Base-by-base conservation (phyloP, 2,329 filamentous ascomycete species). In the Mariannaea sp. region DNA sequence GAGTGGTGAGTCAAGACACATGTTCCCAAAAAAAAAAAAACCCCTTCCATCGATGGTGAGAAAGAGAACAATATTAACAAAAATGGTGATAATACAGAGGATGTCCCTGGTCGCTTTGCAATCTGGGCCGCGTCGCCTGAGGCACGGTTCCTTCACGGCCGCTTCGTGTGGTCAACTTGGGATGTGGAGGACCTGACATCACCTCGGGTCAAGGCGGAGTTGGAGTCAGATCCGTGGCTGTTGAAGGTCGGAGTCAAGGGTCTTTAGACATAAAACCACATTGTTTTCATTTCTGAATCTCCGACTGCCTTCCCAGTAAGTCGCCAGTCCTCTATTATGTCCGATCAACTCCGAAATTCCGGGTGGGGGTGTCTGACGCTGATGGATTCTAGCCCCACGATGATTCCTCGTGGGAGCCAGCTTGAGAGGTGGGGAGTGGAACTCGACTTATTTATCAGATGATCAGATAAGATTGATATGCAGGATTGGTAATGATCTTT, bases 111-210 rank as follows among this genome's bases (percentile, higher is more conserved):
- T 4, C 57, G 70, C n/a, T 79, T 77, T 48, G 60, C 67, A 7
- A 68, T 78, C 1, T 80, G 77, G 77, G 64, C 74, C 8, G 66
- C 73, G 0, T 74, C 70, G 7, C 58, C 69, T 0, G 75, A 80
- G 54, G 76, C 78, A 0, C 49, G 54, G 1, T 80, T 81, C 42
- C 62, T 81, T 6, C 75, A 75, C 38, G 70, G 73, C 1, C 76
- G 76, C 22, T 76, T 76, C n/a, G 60, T 78, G 1, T 81, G 76
- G 74, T 69, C 71, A 6, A 77, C 77, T 17, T 81, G 77, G 78
- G 79, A 81, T 61, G 72, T 80, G 1, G 71, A 77, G n/a, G 77
- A 80, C 53, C 61, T 81, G 2, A 24, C 24, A 6, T 48, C 50
- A 3, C 54, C 56, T 2, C 32, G 55, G 1, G 27, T 58, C 2